Percentiles rank a stretch among this genome's conserved stretches.
Conservation (phyloP, 305 asterid genomes). For the Coffea humblotiana region DNA sequence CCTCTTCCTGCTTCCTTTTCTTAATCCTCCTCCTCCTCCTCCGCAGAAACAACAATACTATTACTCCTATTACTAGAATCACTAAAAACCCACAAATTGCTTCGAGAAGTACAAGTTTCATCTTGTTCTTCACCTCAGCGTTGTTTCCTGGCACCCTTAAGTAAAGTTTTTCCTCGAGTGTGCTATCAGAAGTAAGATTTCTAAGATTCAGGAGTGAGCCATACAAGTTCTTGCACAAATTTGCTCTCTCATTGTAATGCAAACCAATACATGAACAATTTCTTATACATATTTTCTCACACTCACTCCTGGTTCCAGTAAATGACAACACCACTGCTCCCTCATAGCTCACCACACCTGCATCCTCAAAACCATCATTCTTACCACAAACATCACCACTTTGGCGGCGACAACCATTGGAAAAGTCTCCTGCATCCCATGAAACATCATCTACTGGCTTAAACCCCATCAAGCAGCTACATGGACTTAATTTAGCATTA, state of each 20-base stretch:
- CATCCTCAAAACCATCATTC: constrained; percentile 56
- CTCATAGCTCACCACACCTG: constrained; percentile 47
- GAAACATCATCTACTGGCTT: constrained; percentile 43
- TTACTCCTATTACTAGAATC: constrained; percentile 38
- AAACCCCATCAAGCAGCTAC: constrained; percentile 58
- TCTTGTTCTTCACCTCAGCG: constrained; percentile 30
- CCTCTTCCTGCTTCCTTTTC: constrained; percentile 43
- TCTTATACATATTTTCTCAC: constrained; percentile 52
- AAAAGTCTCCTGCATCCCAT: constrained; percentile 65
- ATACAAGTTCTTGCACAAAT: constrained; percentile 56
- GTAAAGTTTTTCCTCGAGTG: constrained; percentile 42
- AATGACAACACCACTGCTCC: constrained; percentile 40
- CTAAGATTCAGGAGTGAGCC: constrained; percentile 58
- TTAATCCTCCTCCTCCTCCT: constrained; percentile 33
- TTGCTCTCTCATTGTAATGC: constrained; percentile 40
- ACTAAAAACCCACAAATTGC: constrained; percentile 45
- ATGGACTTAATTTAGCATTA: constrained; percentile 45
- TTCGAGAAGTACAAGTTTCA: constrained; percentile 36
- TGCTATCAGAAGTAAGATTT: constrained; percentile 44
- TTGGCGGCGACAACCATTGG: constrained; percentile 54
- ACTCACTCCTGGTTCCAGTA: constrained; percentile 48
- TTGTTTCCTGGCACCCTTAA: constrained; percentile 44
- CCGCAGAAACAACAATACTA: constrained; percentile 38
- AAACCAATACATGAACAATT: constrained; percentile 77
- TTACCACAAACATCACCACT: constrained; percentile 35